A percentile compares a stretch with the other conserved stretches of the same genome.
Evolutionary conservation across 1,284 basidiomycete genomes (phyloP).

Genomic region (Ganoderma lucidum): DNA sequence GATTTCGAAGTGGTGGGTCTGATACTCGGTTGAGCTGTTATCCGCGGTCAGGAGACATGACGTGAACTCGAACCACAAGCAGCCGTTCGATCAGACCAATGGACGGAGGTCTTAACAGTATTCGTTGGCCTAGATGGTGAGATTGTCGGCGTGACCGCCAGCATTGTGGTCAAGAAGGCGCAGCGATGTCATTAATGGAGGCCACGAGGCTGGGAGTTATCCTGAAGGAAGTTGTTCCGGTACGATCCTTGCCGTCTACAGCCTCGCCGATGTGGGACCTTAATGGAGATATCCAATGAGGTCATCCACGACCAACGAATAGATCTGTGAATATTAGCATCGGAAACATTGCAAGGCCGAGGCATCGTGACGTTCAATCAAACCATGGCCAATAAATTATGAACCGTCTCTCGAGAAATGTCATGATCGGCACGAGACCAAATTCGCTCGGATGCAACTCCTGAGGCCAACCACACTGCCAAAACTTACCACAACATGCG

Average conservation of each 20-base stretch:
- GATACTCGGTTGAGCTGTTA: background rate
- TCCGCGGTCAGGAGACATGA: background rate
- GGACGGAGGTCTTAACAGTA: background rate
- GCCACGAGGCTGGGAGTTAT: background rate
- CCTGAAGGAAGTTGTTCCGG: background rate
- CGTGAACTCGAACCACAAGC: background rate
- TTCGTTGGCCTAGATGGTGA: background rate
- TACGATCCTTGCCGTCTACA: background rate
- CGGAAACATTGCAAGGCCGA: background rate
- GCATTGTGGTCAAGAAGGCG: conserved; percentile 10
- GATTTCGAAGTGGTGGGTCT: conserved; percentile 20
- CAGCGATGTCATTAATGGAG: background rate
- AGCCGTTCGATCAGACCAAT: conserved; percentile 5
- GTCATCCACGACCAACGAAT: background rate
- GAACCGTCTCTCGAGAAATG: background rate
- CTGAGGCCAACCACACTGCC: background rate
- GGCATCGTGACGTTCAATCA: background rate
- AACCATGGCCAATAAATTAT: background rate
- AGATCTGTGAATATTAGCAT: background rate
- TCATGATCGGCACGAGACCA: background rate
- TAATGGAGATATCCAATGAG: background rate
- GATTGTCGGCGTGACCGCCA: background rate
- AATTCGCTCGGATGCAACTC: background rate
- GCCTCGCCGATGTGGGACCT: background rate
- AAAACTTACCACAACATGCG: background rate